A percentile compares a stretch with the other conserved stretches of the same genome.
Evolutionary conservation across 1,284 basidiomycete species (phyloP).

Genomic region (Athelia psychrophila): DNA sequence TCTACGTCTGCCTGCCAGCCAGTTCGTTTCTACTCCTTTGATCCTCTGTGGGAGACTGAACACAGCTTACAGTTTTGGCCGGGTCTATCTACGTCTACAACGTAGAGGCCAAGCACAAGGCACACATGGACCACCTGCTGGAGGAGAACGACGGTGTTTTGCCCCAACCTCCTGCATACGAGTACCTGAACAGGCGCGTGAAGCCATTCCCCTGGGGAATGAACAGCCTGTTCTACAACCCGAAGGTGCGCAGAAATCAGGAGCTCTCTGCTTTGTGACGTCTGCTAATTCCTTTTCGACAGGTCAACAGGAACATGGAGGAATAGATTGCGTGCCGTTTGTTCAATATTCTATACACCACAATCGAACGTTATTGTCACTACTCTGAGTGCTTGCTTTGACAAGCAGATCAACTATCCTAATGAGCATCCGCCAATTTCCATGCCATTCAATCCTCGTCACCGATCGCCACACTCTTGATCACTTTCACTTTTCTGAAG

Average conservation of each 20-base stretch:
- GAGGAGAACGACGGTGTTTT: constrained; percentile 74
- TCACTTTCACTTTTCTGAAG: background rate
- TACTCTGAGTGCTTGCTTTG: too few species aligned
- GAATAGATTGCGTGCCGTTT: constrained; percentile 18
- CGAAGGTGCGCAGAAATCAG: constrained; percentile 46
- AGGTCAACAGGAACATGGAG: constrained; percentile 65
- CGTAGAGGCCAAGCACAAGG: constrained; percentile 70
- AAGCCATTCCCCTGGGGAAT: constrained; percentile 83
- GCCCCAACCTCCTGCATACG: constrained; percentile 68
- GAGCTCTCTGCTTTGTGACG: background rate
- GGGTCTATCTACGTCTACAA: constrained; percentile 73
- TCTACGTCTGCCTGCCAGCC: constrained; percentile 72
- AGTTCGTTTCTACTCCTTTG: constrained; percentile 42
- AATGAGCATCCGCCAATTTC: too few species aligned
- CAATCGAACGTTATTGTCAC: too few species aligned
- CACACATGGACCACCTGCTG: constrained; percentile 69
- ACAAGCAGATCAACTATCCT: too few species aligned
- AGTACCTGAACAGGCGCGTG: constrained; percentile 72
- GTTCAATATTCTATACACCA: too few species aligned
- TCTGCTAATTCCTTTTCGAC: constrained; percentile 9
- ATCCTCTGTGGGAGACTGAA: background rate
- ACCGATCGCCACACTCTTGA: too few species aligned
- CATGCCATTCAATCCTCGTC: too few species aligned
- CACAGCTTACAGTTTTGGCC: constrained; percentile 50
- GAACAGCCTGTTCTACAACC: constrained; percentile 81